phyloP scores from a whole-genome alignment of 371 early-diverging fungal species.

The Synchytrium microbalum region DNA sequence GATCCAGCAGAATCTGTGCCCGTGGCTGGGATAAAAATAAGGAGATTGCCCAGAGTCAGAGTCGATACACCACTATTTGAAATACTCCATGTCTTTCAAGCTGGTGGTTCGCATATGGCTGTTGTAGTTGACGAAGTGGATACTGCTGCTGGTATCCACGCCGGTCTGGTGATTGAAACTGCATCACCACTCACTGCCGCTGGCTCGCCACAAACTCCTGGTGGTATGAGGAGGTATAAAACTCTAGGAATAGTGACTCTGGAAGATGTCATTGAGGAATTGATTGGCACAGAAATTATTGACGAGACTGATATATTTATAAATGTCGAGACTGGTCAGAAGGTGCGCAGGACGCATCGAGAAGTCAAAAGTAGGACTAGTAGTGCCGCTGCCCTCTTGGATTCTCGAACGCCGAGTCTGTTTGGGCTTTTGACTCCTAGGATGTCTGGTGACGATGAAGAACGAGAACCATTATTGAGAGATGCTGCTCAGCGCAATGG shows the following conservation, averaged over 20 bases:
- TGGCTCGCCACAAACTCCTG: neutral
- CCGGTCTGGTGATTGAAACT: slow-evolving; percentile 6
- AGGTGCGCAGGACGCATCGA: slow-evolving; percentile 8
- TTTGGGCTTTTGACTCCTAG: neutral
- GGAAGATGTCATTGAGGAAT: slow-evolving; percentile 95
- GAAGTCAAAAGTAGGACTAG: neutral
- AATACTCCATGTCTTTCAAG: slow-evolving; percentile 89
- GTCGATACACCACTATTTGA: slow-evolving; percentile 73
- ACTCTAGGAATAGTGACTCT: slow-evolving; percentile 89
- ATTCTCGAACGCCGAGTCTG: neutral
- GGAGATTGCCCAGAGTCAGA: slow-evolving; percentile 64
- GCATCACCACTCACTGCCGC: neutral
- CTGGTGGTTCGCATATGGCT: slow-evolving; percentile 74
- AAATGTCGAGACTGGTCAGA: slow-evolving; percentile 41
- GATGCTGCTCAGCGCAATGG: too few species aligned
- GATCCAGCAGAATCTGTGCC: slow-evolving; percentile 77
- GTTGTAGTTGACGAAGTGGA: slow-evolving; percentile 52
- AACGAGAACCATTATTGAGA: slow-evolving; percentile 10
- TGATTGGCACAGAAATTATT: slow-evolving; percentile 87
- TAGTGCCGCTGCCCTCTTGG: neutral
- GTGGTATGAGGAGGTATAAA: slow-evolving; percentile 8
- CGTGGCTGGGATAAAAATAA: slow-evolving; percentile 57
- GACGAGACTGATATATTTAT: slow-evolving; percentile 67
- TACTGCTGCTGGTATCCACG: slow-evolving; percentile 17
- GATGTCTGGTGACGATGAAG: slow-evolving; percentile 3